A percentile compares a stretch with the other conserved stretches of the same genome.
These are phyloP conservation scores for Tolypocladium guangdongense DNA, from an alignment of 2,329 filamentous ascomycete species.

Conservation along the genomic window DNA sequence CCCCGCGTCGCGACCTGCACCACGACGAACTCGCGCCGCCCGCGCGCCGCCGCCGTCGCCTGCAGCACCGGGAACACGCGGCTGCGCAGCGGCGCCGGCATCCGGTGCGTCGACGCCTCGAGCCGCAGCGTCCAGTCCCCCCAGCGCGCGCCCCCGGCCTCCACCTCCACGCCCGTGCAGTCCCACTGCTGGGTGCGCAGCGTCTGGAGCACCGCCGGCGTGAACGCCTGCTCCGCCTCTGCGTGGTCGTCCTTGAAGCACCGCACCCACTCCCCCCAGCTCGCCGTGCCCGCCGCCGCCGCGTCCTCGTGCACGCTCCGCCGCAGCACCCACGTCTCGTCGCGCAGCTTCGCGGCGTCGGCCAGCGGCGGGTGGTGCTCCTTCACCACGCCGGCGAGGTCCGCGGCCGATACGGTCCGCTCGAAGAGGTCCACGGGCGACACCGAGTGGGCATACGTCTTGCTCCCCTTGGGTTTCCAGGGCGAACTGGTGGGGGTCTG, in stretches of 20 bases:
- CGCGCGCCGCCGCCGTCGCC: constrained; percentile 36
- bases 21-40: constrained; percentile 39
- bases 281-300: constrained; percentile 40
- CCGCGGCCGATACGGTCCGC: constrained; percentile 33
- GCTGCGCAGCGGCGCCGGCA: constrained; percentile 48
- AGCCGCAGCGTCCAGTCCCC: constrained; percentile 36
- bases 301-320: constrained; percentile 49
- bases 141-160: constrained; percentile 31
- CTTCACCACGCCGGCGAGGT: constrained; percentile 28
- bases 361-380: constrained; percentile 18
- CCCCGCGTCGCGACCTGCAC: constrained; percentile 39
- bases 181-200: constrained; percentile 33
- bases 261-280: constrained; percentile 51
- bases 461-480: constrained; percentile 41
- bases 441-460: constrained; percentile 35
- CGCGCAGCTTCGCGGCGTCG: constrained; percentile 7
- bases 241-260: constrained; percentile 42
- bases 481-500: constrained; percentile 6
- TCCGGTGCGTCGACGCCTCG: constrained; percentile 55
- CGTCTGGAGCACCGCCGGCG: constrained; percentile 23
- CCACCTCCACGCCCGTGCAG: constrained; percentile 27
- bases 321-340: constrained; percentile 54
- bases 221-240: constrained; percentile 28
- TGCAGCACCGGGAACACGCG: constrained; percentile 59
- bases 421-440: constrained; percentile 43